Conservation (phyloP, 164 flowering plant species). For the Vitis amurensis region DNA sequence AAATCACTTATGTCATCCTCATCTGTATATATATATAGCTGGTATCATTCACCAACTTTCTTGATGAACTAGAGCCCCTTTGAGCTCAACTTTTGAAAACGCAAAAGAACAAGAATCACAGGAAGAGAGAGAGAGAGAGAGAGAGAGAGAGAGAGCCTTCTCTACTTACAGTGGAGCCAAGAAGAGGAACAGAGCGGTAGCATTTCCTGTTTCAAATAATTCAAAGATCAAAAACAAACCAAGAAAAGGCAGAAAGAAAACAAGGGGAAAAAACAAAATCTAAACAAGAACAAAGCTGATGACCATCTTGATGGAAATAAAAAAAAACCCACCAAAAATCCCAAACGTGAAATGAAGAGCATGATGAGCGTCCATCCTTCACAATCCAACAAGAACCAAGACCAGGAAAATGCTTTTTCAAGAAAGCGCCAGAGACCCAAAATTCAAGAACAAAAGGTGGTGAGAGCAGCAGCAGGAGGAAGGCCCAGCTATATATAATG, state of each 20-base stretch:
- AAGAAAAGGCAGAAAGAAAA: background rate
- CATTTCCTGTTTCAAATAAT: constrained; percentile 49
- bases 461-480: background rate
- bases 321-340: constrained; percentile 50
- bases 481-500: background rate
- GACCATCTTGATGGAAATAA: background rate
- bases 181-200: constrained; percentile 67
- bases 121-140: background rate
- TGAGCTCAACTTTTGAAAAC: too few relatives aligned
- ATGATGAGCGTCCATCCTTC: constrained; percentile 39
- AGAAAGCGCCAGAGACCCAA: background rate
- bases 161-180: constrained; percentile 54
- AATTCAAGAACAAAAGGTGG: background rate
- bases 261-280: background rate
- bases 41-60: too few relatives aligned
- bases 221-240: constrained; percentile 1
- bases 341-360: constrained; percentile 62
- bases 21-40: too few relatives aligned
- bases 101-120: background rate
- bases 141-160: background rate
- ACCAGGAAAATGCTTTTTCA: background rate
- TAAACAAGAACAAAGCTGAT: background rate
- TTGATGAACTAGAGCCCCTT: too few relatives aligned
- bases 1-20: too few relatives aligned
- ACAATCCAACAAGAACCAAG: background rate